Evolutionary conservation across 1,284 basidiomycete genomes (phyloP).

Genomic region (Waitea zeae): DNA sequence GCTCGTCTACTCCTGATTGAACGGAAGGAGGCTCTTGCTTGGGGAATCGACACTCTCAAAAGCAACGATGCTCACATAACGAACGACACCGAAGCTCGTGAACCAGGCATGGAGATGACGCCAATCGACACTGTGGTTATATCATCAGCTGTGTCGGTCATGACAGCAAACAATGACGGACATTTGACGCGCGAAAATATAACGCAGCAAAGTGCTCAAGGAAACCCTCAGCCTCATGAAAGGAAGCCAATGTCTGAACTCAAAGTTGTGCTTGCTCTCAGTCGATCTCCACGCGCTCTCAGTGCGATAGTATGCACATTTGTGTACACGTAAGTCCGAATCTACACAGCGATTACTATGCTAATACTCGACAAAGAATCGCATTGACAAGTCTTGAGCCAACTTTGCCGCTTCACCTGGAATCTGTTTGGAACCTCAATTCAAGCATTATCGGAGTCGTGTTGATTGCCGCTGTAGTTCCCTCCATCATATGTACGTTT

Average conservation of each 20-base stretch:
- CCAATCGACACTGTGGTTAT: no score
- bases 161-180: no score
- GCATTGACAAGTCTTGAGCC: slow-evolving; percentile 40
- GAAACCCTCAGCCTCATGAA: background rate
- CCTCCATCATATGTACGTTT: slow-evolving; percentile 44
- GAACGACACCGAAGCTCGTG: no score
- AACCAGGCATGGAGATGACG: no score
- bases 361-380: slow-evolving; percentile 20
- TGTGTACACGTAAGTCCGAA: slow-evolving; percentile 17
- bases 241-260: background rate
- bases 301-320: slow-evolving; percentile 35
- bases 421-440: slow-evolving; percentile 39
- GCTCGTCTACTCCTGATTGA: slow-evolving; percentile 48
- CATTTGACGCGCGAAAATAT: no score
- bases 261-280: background rate
- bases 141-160: no score
- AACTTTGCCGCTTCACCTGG: slow-evolving; percentile 48
- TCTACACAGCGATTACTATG: background rate
- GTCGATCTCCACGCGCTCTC: slow-evolving; percentile 17
- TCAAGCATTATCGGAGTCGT: slow-evolving; percentile 57
- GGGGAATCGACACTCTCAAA: no score
- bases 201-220: background rate
- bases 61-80: no score
- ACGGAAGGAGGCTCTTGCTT: slow-evolving; percentile 35
- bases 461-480: slow-evolving; percentile 53